Base-by-base conservation (phyloP, 805 yeast genomes). In the Komagataella kurtzmanii region DNA sequence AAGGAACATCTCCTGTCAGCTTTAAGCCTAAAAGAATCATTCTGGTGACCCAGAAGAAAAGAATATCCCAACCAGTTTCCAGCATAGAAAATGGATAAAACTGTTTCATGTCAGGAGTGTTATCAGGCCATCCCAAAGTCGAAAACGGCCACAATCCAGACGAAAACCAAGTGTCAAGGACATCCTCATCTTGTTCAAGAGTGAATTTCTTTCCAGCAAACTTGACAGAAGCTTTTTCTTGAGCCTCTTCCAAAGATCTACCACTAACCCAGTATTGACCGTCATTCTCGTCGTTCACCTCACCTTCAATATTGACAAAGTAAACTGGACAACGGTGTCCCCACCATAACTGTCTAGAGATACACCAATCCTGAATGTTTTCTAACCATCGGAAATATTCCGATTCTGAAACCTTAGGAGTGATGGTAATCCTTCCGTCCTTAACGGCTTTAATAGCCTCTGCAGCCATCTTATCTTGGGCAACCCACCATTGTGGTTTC, bases 401-500 rank as follows among this genome's bases (percentile, higher is more conserved):
- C 56, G 85, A 79, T 72, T 89, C 96, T 12, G 97, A 89, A 18
- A 90, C 73, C 69, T 85, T 84, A 59, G 99, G 99, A 51, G 82
- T 72, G 62, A 93, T 88, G 52, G 80, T 79, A 61, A 91, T 78
- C 51, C 81, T 80, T 57, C 97, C 97, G 44, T 75, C 74, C 68
- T 79, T 80, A 54, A 91, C 97, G 51, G 88, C 97, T 51, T 80
- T 75, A 59, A 90, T 81, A 53, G 96, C 97, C 54, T 77, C 88
- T 57, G 76, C 73, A 50, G 98, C 99, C 86, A 88, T 86, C 53
- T 82, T 86, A 61, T 76, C 76, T 72, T 90, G 97, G 55, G 87
- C 73, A 58, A 93, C 97, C 97, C 97, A 93, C 99, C 99, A 93
- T 74, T 93, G 99, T 55, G 99, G 99, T 73, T 93, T 93, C 72